Percentiles rank a stretch among this genome's conserved stretches.
Evolutionary conservation across 2,329 filamentous ascomycete species (phyloP).

Genomic region (Pseudogymnoascus sp.): DNA sequence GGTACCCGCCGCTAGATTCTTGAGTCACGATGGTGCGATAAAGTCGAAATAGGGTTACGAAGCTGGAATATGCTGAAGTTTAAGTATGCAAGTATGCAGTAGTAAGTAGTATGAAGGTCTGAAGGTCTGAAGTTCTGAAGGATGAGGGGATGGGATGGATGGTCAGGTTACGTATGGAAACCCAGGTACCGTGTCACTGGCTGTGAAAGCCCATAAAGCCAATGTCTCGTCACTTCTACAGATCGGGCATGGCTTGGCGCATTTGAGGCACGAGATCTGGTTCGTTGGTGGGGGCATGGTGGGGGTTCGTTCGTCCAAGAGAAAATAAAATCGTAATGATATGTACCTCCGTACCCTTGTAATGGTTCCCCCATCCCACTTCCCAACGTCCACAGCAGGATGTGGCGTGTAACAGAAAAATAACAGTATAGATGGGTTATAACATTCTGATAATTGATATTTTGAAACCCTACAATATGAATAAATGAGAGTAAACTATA

Average conservation of each 20-base stretch:
- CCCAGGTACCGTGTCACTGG: constrained; percentile 8
- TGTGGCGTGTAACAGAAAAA: neutral
- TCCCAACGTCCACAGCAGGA: neutral
- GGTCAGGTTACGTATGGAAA: constrained; percentile 6
- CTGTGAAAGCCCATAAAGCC: neutral
- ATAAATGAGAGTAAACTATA: neutral
- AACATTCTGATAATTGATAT: neutral
- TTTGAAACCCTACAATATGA: neutral
- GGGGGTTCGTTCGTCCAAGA: neutral
- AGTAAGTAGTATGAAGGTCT: neutral
- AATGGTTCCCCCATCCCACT: neutral
- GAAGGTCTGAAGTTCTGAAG: neutral
- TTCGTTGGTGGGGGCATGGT: constrained; percentile 1
- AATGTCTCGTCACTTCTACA: constrained; percentile 6
- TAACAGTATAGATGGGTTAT: neutral
- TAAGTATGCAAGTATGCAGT: neutral
- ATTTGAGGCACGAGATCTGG: constrained; percentile 6
- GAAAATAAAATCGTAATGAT: neutral
- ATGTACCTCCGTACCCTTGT: constrained; percentile 1
- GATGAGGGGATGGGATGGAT: constrained; percentile 1
- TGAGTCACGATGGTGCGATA: neutral
- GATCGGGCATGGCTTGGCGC: constrained; percentile 2
- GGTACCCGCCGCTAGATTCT: neutral
- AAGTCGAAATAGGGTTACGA: neutral
- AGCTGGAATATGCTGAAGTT: neutral